Evolutionary conservation across 2,329 filamentous ascomycete species (phyloP).

Genomic region (Karstenula rhodostoma): DNA sequence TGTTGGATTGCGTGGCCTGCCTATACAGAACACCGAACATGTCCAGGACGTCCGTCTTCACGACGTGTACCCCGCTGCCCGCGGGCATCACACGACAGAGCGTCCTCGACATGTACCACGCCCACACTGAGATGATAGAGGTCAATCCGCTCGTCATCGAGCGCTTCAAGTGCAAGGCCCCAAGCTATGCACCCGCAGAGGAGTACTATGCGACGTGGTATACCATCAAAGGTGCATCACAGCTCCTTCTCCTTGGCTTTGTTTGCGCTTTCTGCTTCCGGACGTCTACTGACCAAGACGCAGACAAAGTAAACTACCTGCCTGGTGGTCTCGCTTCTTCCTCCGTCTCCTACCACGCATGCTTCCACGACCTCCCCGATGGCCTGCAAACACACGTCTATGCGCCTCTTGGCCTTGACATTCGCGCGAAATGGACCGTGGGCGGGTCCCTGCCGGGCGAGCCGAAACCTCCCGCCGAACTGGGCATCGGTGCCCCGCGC

Average conservation of each 20-base stretch:
- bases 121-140: conserved; percentile 85
- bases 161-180: conserved; percentile 72
- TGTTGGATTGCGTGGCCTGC: not conserved
- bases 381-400: conserved; percentile 86
- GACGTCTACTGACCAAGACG: conserved; percentile 7
- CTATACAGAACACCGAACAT: conserved; percentile 54
- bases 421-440: conserved; percentile 80
- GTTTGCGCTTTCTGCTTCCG: not conserved
- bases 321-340: conserved; percentile 71
- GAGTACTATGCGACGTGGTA: conserved; percentile 81
- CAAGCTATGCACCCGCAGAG: conserved; percentile 71
- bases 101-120: conserved; percentile 78
- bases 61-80: conserved; percentile 80
- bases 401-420: conserved; percentile 81
- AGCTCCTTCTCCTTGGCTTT: not conserved
- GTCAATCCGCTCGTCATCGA: conserved; percentile 84
- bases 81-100: conserved; percentile 70
- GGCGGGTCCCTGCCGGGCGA: conserved; percentile 77
- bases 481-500: conserved; percentile 70
- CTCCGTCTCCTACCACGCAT: conserved; percentile 79
- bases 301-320: conserved; percentile 76
- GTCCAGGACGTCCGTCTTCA: conserved; percentile 76
- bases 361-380: conserved; percentile 76
- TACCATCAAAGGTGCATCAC: conserved; percentile 49
- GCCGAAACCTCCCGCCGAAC: conserved; percentile 68